Evolutionary conservation across 768 basidiomycete genomes (phyloP).

Genomic region (Suillus bovinus): DNA sequence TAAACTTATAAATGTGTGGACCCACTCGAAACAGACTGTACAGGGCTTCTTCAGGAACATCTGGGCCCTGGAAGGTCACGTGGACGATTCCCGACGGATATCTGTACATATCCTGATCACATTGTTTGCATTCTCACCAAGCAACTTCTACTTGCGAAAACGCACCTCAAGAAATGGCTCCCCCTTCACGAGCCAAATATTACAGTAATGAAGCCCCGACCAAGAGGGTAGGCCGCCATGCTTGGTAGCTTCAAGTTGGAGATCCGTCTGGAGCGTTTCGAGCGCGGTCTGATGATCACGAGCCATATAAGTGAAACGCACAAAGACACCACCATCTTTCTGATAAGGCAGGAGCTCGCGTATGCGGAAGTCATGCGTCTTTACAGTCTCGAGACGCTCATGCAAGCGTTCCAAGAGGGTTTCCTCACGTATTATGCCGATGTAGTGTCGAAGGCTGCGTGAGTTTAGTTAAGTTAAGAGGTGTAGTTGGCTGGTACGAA

Average conservation of each 20-base stretch:
- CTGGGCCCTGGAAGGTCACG: conserved; percentile 88
- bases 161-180: conserved; percentile 79
- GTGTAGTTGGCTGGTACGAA: conserved; percentile 36
- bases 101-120: conserved; percentile 75
- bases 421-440: conserved; percentile 62
- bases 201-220: conserved; percentile 50
- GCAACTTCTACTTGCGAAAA: conserved; percentile 3
- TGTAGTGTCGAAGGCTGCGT: conserved; percentile 59
- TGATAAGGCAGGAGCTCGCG: conserved; percentile 60
- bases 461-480: conserved; percentile 13
- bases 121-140: conserved; percentile 8
- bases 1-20: conserved; percentile 10
- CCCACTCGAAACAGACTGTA: conserved; percentile 79
- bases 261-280: conserved; percentile 46
- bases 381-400: conserved; percentile 50
- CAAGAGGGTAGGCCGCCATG: conserved; percentile 66
- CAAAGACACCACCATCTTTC: conserved; percentile 89
- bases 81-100: conserved; percentile 73
- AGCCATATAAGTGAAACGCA: conserved; percentile 62
- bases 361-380: conserved; percentile 59
- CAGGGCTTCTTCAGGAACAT: conserved; percentile 75
- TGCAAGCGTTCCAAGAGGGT: conserved; percentile 50
- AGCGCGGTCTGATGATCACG: conserved; percentile 40
- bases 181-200: conserved; percentile 74
- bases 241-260: conserved; percentile 45